phyloP scores from a whole-genome alignment of 2,329 filamentous ascomycete species.

The Clarireedia sp. region DNA sequence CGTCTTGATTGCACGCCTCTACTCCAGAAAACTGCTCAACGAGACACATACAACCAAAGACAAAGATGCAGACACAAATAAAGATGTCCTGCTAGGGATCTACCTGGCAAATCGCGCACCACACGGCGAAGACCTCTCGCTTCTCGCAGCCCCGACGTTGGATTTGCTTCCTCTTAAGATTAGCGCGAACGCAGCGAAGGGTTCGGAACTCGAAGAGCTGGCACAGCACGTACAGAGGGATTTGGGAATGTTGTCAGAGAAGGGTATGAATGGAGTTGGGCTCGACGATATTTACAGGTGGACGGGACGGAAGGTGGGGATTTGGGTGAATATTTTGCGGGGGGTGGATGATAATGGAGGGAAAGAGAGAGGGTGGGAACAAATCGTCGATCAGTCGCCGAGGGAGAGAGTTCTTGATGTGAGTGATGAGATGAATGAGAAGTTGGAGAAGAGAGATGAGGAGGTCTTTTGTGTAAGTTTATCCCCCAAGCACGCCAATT shows the following conservation, averaged over 20 bases:
- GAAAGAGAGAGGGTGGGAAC: not conserved
- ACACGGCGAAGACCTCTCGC: constrained; percentile 40
- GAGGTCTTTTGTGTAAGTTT: not conserved
- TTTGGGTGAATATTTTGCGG: constrained; percentile 74
- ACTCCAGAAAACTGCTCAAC: too few relatives aligned
- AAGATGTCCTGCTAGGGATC: constrained; percentile 61
- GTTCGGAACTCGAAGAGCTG: constrained; percentile 34
- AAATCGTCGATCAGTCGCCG: not conserved
- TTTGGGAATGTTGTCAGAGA: constrained; percentile 50
- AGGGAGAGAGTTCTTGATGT: not conserved
- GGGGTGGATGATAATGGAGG: not conserved
- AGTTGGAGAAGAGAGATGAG: not conserved
- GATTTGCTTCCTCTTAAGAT: constrained; percentile 70
- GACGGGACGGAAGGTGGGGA: constrained; percentile 64
- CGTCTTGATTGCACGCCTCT: constrained; percentile 51
- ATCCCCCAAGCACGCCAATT: not conserved
- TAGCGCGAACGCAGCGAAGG: constrained; percentile 21
- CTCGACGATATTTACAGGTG: constrained; percentile 66
- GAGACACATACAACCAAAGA: constrained; percentile 21
- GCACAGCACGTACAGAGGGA: constrained; percentile 61
- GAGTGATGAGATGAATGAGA: not conserved
- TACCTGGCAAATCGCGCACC: constrained; percentile 73
- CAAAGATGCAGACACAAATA: constrained; percentile 7
- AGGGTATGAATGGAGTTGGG: constrained; percentile 48
- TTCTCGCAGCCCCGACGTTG: constrained; percentile 59